A percentile compares a stretch with the other conserved stretches of the same genome.
phyloP scores from a whole-genome alignment of 495 filamentous ascomycete species.

The Aspergillus avenaceus region DNA sequence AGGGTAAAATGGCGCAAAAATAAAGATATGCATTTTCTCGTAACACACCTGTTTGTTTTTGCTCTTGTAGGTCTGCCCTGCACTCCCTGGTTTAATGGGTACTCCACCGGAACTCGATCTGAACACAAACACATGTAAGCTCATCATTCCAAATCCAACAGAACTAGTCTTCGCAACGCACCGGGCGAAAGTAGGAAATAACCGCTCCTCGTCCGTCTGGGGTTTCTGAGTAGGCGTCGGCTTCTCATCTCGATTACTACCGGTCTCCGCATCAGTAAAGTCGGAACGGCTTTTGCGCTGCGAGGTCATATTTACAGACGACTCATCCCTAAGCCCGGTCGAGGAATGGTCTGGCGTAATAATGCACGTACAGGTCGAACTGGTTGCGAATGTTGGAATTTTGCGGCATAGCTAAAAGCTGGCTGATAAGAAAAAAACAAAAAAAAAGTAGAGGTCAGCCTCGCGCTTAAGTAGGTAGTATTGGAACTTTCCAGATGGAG shows the following conservation, averaged over 20 bases:
- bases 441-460: conserved; percentile 1
- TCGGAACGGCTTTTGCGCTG: neutral
- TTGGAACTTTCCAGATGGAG: neutral
- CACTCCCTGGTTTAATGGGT: conserved; percentile 17
- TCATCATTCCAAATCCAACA: neutral
- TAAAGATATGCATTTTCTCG: neutral
- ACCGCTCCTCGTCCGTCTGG: conserved; percentile 15
- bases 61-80: conserved; percentile 3
- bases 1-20: too few species aligned
- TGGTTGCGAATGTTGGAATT: conserved; percentile 8
- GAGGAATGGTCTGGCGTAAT: conserved; percentile 21
- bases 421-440: conserved; percentile 8
- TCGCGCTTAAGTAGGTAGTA: neutral
- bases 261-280: conserved; percentile 5
- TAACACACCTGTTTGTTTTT: conserved; percentile 8
- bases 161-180: neutral
- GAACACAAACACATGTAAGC: conserved; percentile 3
- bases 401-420: conserved; percentile 31
- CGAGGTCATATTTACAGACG: conserved; percentile 25
- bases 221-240: conserved; percentile 1
- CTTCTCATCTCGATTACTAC: conserved; percentile 6
- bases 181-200: conserved; percentile 14
- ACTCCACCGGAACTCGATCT: conserved; percentile 17
- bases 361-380: conserved; percentile 20
- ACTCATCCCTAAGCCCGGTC: conserved; percentile 22